A percentile compares a stretch with the other conserved stretches of the same genome.
Evolutionary conservation across 345 rosid genomes (phyloP).

Genomic region (Noccaea caerulescens): DNA sequence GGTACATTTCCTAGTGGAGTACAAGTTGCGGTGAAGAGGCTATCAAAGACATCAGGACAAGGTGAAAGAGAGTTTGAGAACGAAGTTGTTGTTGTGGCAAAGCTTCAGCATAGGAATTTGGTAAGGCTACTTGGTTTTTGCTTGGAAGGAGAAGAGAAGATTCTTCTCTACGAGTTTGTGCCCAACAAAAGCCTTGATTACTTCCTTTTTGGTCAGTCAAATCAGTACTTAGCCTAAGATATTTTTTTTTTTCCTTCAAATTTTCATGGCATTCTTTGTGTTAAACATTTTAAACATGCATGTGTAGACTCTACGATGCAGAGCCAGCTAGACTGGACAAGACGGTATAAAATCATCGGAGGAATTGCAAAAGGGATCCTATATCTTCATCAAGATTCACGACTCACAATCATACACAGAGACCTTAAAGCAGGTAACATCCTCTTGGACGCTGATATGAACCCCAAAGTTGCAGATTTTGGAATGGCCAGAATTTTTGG

Average conservation of each 20-base stretch:
- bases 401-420: slow-evolving; percentile 48
- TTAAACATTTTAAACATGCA: not conserved
- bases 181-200: too few relatives aligned
- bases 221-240: too few relatives aligned
- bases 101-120: too few relatives aligned
- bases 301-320: slow-evolving; percentile 33
- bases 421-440: slow-evolving; percentile 52
- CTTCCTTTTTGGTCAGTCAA: too few relatives aligned
- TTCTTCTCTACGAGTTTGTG: too few relatives aligned
- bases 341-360: slow-evolving; percentile 42
- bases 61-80: slow-evolving; percentile 8
- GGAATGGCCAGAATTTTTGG: slow-evolving; percentile 52
- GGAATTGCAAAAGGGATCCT: slow-evolving; percentile 52
- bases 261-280: not conserved
- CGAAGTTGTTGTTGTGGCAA: slow-evolving; percentile 28
- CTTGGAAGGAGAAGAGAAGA: too few relatives aligned
- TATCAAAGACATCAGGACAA: slow-evolving; percentile 34
- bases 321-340: slow-evolving; percentile 43
- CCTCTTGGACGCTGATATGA: slow-evolving; percentile 48
- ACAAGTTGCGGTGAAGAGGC: slow-evolving; percentile 13
- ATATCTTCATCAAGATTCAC: slow-evolving; percentile 54
- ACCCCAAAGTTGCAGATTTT: slow-evolving; percentile 54
- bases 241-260: not conserved
- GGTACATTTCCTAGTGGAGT: slow-evolving; percentile 6
- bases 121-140: too few relatives aligned